These are phyloP conservation scores for Plectosphaerella plurivora DNA, from an alignment of 2,329 filamentous ascomycete genomes.

Conservation along the genomic window DNA sequence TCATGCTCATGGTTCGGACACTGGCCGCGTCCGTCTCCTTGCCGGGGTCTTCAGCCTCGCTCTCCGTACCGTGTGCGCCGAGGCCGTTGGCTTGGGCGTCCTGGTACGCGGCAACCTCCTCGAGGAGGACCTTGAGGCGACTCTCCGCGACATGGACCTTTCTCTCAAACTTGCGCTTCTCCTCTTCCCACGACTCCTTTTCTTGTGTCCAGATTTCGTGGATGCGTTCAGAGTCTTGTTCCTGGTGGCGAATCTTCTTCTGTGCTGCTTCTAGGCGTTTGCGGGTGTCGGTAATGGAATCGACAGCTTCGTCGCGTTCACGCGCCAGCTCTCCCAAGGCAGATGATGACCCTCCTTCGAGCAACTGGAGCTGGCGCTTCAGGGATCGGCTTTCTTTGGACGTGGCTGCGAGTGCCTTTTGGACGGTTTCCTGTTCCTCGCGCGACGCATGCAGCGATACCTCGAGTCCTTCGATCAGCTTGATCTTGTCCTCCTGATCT, in stretches of 20 bases:
- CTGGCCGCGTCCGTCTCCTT: slow-evolving; percentile 70
- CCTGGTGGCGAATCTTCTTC: slow-evolving; percentile 72
- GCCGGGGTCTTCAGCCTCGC: slow-evolving; percentile 55
- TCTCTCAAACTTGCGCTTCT: slow-evolving; percentile 76
- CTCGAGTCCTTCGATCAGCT: slow-evolving; percentile 82
- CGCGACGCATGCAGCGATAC: slow-evolving; percentile 64
- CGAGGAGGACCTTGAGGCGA: slow-evolving; percentile 76
- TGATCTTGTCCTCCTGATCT: slow-evolving; percentile 86
- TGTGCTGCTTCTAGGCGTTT: slow-evolving; percentile 73
- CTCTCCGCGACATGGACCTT: slow-evolving; percentile 87
- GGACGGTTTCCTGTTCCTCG: slow-evolving; percentile 69
- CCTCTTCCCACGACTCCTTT: slow-evolving; percentile 78
- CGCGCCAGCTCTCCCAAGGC: slow-evolving; percentile 78
- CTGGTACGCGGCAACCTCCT: slow-evolving; percentile 75
- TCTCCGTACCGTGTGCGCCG: slow-evolving; percentile 38
- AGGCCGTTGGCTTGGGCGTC: slow-evolving; percentile 35
- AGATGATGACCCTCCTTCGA: slow-evolving; percentile 84
- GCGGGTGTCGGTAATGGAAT: slow-evolving; percentile 65
- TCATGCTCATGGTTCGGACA: slow-evolving; percentile 67
- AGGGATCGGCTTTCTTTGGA: slow-evolving; percentile 74
- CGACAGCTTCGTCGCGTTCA: slow-evolving; percentile 81
- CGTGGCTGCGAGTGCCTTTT: slow-evolving; percentile 55
- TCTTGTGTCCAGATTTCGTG: slow-evolving; percentile 82
- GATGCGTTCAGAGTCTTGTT: slow-evolving; percentile 75
- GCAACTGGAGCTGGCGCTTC: slow-evolving; percentile 78